Conservation (phyloP, 768 basidiomycete species). For the Crassisporium funariophilum region DNA sequence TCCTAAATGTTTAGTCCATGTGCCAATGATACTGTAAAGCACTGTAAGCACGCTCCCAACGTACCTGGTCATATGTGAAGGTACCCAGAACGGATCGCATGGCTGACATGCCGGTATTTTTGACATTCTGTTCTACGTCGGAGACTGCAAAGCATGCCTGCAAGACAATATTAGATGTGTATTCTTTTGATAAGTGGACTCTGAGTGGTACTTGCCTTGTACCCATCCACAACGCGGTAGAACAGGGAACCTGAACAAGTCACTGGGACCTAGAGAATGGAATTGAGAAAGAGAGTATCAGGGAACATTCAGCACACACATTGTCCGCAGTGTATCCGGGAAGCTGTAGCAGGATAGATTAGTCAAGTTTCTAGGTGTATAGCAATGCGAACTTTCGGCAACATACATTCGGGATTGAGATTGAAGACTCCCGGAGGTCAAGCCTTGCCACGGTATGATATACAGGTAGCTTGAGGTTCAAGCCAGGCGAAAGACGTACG, state of each 20-base stretch:
- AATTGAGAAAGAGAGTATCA: background rate
- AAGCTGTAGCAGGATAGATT: slow-evolving; percentile 19
- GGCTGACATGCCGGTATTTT: slow-evolving; percentile 55
- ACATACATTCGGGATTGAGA: slow-evolving; percentile 43
- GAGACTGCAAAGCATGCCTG: slow-evolving; percentile 53
- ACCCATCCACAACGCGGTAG: slow-evolving; percentile 52
- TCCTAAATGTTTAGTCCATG: background rate
- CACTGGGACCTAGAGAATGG: slow-evolving; percentile 44
- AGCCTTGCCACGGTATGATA: slow-evolving; percentile 47
- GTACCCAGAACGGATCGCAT: slow-evolving; percentile 55
- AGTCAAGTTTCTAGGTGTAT: background rate
- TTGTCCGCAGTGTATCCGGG: slow-evolving; percentile 38
- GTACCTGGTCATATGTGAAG: slow-evolving; percentile 50
- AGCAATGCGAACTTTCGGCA: background rate
- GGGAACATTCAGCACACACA: slow-evolving; percentile 13
- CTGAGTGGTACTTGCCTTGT: slow-evolving; percentile 32
- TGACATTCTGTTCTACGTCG: slow-evolving; percentile 49
- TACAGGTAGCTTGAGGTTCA: slow-evolving; percentile 47
- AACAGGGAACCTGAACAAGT: slow-evolving; percentile 56
- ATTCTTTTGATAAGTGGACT: background rate
- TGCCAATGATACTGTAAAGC: background rate
- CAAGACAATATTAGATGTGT: background rate
- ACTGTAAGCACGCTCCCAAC: background rate
- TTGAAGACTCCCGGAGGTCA: slow-evolving; percentile 50
- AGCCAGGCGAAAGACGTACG: slow-evolving; percentile 44